phyloP scores from a whole-genome alignment of 768 basidiomycete species.

The Tylopilus vinaceipallidus region DNA sequence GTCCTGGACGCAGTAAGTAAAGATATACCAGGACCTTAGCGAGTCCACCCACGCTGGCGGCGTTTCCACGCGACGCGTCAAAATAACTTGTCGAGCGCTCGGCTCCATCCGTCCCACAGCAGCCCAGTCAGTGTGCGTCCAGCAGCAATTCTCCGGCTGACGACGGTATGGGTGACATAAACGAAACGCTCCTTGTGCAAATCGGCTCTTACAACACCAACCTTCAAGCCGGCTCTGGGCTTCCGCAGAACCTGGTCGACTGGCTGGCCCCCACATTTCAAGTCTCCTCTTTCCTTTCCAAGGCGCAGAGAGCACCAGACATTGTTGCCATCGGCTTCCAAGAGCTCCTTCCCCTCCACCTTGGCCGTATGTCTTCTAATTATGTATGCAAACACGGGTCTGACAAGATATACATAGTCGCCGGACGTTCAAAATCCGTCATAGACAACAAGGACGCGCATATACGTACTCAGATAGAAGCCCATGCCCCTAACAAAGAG shows the following conservation, averaged over 20 bases:
- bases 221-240: constrained; percentile 68
- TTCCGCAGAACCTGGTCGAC: constrained; percentile 85
- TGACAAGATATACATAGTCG: constrained; percentile 46
- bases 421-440: constrained; percentile 70
- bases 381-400: neutral
- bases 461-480: constrained; percentile 73
- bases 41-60: too few relatives aligned
- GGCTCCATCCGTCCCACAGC: too few relatives aligned
- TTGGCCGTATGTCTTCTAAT: constrained; percentile 62
- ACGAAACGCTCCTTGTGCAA: constrained; percentile 57
- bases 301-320: constrained; percentile 67
- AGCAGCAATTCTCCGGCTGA: too few relatives aligned
- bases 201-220: constrained; percentile 92
- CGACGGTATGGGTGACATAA: constrained; percentile 21
- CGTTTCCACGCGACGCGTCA: too few relatives aligned
- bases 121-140: too few relatives aligned
- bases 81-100: too few relatives aligned
- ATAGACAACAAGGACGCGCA: constrained; percentile 67
- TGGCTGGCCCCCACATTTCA: constrained; percentile 86
- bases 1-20: too few relatives aligned
- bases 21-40: too few relatives aligned
- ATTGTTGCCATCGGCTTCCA: constrained; percentile 92
- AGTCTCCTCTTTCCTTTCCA: constrained; percentile 69
- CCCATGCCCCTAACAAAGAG: constrained; percentile 68
- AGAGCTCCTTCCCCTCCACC: constrained; percentile 86